Evolutionary conservation across 176 grass and related monocot species (phyloP), one percentile per base, ranked within the genome.

Genomic region (Hordeum vulgare): DNA sequence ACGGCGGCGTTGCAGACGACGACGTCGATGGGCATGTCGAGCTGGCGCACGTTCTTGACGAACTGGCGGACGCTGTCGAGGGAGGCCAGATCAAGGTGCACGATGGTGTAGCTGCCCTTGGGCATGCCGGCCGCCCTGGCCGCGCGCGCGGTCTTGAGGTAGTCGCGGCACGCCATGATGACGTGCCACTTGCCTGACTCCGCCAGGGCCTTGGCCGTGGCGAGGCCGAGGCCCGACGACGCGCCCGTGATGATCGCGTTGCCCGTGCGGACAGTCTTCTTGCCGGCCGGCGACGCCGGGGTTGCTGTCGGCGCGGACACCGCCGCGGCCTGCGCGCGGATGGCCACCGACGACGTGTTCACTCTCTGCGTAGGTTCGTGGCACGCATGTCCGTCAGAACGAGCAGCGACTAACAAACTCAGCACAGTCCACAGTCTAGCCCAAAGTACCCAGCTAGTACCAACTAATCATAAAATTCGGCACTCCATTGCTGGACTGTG

Each of bases 141-240:
- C 1, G 89, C 90, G 53, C 80, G 87, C 80, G 92, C 84, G 26
- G 91, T 84, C 96, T 99, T 99, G 82, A 99, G 91, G 87, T 94
- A 99, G 77, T 99, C 93, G n/a, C 96, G 96, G 85, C 96, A 99
- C 10, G 81, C 96, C 96, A 99, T 99, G 70, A 99, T 83, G 61
- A 99, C 93, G 69, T 99, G 87, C 93, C 96, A 99, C 77, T 87
- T 93, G 57, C 96, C 96, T 0, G 80, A 90, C 80, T 99, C 96
- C 18, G 93, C 87, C 40, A 99, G 89, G 8, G 93, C 96, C 83
- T 99, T 99, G 0, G 96, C 96, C 24, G 96, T 96, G n/a, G 93
- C 96, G 3, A 99, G 91, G 17, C 96, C 96, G 4, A 99, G 89
- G 0, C 96, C 96, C 0, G 96, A 99, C n/a, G 96, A 99, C 40